A percentile compares a stretch with the other conserved stretches of the same genome.
Conservation (phyloP, 2,329 filamentous ascomycete species). For the Tolypocladium paradoxum region DNA sequence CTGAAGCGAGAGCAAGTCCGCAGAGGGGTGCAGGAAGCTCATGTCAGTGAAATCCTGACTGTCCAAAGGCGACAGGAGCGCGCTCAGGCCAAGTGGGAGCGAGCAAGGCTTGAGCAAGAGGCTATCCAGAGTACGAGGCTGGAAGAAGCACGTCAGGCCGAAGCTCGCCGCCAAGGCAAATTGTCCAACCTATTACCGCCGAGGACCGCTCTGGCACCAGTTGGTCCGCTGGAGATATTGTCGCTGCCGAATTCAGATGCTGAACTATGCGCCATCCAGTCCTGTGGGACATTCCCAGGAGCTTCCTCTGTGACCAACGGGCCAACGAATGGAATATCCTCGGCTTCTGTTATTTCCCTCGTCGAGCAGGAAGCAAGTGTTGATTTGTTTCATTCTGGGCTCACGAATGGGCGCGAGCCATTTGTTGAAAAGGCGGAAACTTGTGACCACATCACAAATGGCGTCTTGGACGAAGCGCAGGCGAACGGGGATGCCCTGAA, state of each 20-base stretch:
- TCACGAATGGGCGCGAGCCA: neutral
- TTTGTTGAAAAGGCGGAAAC: neutral
- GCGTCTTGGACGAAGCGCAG: neutral
- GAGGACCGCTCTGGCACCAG: constrained; percentile 20
- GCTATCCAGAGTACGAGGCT: constrained; percentile 60
- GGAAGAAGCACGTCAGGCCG: constrained; percentile 29
- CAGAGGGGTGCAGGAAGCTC: constrained; percentile 48
- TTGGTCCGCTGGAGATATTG: constrained; percentile 34
- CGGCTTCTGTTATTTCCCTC: neutral
- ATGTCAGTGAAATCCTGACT: constrained; percentile 77
- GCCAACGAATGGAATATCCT: neutral
- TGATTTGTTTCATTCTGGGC: neutral
- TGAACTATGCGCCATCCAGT: constrained; percentile 16
- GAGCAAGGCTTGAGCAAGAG: constrained; percentile 79
- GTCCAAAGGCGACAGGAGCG: constrained; percentile 68
- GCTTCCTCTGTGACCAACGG: neutral
- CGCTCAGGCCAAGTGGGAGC: constrained; percentile 76
- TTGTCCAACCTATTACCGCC: neutral
- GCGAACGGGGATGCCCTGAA: neutral
- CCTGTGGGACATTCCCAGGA: neutral
- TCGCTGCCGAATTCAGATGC: constrained; percentile 43
- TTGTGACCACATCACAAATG: neutral
- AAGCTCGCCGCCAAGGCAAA: constrained; percentile 9
- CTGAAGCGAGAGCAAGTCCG: constrained; percentile 69
- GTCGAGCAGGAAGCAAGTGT: neutral